Conservation (phyloP, 352 stramenopile genomes). For the Peronospora tabacina region DNA sequence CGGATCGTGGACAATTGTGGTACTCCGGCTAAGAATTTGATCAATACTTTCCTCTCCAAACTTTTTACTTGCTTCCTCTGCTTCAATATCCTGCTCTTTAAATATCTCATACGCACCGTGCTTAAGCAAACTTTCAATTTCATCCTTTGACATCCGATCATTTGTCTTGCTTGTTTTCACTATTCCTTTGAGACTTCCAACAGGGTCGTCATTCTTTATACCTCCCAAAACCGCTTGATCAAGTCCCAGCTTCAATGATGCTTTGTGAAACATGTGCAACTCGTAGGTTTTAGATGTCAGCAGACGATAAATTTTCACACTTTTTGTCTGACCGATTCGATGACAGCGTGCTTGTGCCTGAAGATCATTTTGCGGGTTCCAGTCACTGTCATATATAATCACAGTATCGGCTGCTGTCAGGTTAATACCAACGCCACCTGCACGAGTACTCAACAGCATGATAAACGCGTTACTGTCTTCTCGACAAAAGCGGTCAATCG, state of each 20-base stretch:
- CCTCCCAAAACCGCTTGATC: constrained; percentile 88
- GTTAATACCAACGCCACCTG: constrained; percentile 98
- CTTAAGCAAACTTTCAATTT: constrained; percentile 91
- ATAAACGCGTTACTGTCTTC: constrained; percentile 82
- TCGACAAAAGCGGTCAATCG: constrained; percentile 88
- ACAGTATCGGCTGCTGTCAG: constrained; percentile 86
- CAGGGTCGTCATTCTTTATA: constrained; percentile 62
- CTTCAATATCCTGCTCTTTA: constrained; percentile 85
- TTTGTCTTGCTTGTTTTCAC: constrained; percentile 34
- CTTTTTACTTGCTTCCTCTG: constrained; percentile 89
- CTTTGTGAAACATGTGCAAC: constrained; percentile 90
- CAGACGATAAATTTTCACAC: constrained; percentile 90
- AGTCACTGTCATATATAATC: constrained; percentile 97
- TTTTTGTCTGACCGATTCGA: constrained; percentile 90
- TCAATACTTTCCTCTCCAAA: constrained; percentile 99
- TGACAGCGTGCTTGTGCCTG: constrained; percentile 89
- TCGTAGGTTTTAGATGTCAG: constrained; percentile 91
- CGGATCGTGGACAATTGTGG: constrained; percentile 81
- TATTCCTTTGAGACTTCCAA: constrained; percentile 34
- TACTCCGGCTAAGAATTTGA: constrained; percentile 91
- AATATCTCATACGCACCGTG: constrained; percentile 93
- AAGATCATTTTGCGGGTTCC: constrained; percentile 96
- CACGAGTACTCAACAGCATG: constrained; percentile 97
- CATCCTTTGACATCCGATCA: constrained; percentile 75
- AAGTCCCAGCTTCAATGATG: constrained; percentile 88